Conservation (phyloP, 2,329 filamentous ascomycete genomes). For the Fusarium redolens region DNA sequence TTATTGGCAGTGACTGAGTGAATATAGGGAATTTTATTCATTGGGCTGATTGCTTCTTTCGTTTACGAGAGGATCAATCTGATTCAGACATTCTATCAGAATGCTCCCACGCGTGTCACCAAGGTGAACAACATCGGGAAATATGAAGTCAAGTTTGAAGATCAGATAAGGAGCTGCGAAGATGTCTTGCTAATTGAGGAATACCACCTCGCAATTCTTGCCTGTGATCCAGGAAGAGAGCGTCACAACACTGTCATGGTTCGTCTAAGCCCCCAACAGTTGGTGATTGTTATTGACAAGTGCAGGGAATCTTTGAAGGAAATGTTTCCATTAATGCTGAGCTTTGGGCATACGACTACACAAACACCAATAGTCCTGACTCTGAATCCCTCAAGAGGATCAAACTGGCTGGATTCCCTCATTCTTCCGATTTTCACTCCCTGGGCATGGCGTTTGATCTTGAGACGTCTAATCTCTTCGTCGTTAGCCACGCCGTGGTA, state of each 20-base stretch:
- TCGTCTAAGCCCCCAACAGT: not conserved
- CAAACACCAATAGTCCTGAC: slow-evolving; percentile 14
- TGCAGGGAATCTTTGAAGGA: slow-evolving; percentile 43
- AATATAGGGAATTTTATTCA: slow-evolving; percentile 6
- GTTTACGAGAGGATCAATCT: slow-evolving; percentile 28
- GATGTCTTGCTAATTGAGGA: slow-evolving; percentile 53
- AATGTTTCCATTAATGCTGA: slow-evolving; percentile 39
- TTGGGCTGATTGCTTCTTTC: slow-evolving; percentile 18
- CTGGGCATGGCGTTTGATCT: slow-evolving; percentile 55
- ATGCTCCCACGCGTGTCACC: slow-evolving; percentile 47
- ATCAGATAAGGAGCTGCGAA: slow-evolving; percentile 55
- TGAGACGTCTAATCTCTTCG: slow-evolving; percentile 50
- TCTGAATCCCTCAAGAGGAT: slow-evolving; percentile 38
- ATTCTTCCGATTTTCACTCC: slow-evolving; percentile 52
- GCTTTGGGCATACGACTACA: slow-evolving; percentile 55
- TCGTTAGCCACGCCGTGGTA: slow-evolving; percentile 52
- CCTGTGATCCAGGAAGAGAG: slow-evolving; percentile 55
- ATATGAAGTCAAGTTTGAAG: slow-evolving; percentile 50
- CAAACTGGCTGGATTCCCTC: slow-evolving; percentile 34
- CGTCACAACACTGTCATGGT: slow-evolving; percentile 57
- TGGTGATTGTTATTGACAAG: not conserved
- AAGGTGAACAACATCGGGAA: slow-evolving; percentile 43
- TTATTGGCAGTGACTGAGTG: not conserved
- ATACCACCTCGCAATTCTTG: slow-evolving; percentile 50
- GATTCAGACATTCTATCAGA: slow-evolving; percentile 42